Evolutionary conservation across 2,329 filamentous ascomycete genomes (phyloP).

Genomic region (Dactylellina drechsleri): DNA sequence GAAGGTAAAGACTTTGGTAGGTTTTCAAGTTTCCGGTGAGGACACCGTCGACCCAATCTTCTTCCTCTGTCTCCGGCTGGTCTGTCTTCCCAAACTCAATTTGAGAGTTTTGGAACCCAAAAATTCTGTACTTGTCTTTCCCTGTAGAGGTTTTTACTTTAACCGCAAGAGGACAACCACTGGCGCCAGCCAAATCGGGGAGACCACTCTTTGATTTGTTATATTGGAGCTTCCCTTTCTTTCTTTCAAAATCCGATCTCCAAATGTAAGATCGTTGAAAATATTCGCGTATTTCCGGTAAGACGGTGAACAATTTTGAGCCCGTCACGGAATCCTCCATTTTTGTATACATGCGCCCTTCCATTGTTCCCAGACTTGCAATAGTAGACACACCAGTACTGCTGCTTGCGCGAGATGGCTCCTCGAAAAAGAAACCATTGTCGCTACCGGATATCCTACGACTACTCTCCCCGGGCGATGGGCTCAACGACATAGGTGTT

Average conservation of each 20-base stretch:
- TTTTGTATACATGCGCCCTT: background rate
- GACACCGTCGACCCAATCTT: background rate
- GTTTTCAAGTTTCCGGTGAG: constrained; percentile 15
- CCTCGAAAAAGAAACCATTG: background rate
- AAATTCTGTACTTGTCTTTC: constrained; percentile 15
- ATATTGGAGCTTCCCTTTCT: background rate
- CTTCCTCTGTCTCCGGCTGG: background rate
- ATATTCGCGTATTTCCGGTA: background rate
- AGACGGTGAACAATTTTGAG: background rate
- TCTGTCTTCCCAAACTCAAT: background rate
- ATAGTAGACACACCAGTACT: background rate
- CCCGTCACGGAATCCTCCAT: background rate
- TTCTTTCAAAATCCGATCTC: constrained; percentile 26
- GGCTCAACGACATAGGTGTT: background rate
- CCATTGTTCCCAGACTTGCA: constrained; percentile 4
- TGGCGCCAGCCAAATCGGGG: constrained; percentile 22
- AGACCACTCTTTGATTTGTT: background rate
- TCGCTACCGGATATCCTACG: background rate
- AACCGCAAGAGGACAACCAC: constrained; percentile 29
- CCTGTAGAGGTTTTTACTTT: background rate
- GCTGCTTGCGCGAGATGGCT: background rate
- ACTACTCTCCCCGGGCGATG: constrained; percentile 1
- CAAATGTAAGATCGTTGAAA: constrained; percentile 37
- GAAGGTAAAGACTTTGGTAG: constrained; percentile 28
- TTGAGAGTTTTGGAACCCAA: constrained; percentile 38